Evolutionary conservation across 306 rosid genomes (phyloP).

Genomic region (Rubus parviflorus): DNA sequence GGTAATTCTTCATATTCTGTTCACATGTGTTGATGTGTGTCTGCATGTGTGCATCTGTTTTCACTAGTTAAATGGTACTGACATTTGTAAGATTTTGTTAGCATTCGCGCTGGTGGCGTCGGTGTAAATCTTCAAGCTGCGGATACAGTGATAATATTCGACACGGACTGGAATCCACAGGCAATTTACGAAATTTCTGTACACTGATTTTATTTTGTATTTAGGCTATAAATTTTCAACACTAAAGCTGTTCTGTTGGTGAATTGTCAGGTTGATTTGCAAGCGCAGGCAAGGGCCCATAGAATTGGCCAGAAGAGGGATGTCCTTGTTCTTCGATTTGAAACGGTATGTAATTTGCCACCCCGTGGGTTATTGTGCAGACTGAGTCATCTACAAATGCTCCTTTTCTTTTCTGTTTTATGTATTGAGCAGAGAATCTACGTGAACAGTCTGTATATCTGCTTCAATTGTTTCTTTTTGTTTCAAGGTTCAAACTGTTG

Average conservation of each 20-base stretch:
- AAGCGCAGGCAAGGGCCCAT: slow-evolving; percentile 99
- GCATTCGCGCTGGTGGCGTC: slow-evolving; percentile 99
- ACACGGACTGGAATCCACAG: slow-evolving; percentile 99
- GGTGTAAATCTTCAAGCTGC: slow-evolving; percentile 99
- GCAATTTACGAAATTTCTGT: slow-evolving; percentile 39
- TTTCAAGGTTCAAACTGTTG: slow-evolving; percentile 95
- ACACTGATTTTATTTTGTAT: slow-evolving; percentile 19
- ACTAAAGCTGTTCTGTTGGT: slow-evolving; percentile 30
- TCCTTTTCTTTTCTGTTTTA: not conserved
- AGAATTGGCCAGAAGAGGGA: slow-evolving; percentile 99
- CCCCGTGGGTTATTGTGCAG: not conserved
- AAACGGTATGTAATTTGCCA: slow-evolving; percentile 60
- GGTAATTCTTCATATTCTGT: slow-evolving; percentile 48
- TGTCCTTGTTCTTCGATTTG: slow-evolving; percentile 97
- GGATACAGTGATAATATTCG: slow-evolving; percentile 94
- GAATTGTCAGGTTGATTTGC: slow-evolving; percentile 86
- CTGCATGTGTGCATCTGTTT: slow-evolving; percentile 7
- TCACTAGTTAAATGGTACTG: slow-evolving; percentile 9
- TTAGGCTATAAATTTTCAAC: not conserved
- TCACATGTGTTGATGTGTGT: slow-evolving; percentile 1
- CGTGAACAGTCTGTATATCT: not conserved
- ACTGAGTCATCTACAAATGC: not conserved
- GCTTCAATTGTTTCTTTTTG: slow-evolving; percentile 15
- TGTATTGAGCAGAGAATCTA: not conserved
- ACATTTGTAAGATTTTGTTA: slow-evolving; percentile 33